Conservation (phyloP, 2,329 filamentous ascomycete genomes). For the Xylariaceae sp. region DNA sequence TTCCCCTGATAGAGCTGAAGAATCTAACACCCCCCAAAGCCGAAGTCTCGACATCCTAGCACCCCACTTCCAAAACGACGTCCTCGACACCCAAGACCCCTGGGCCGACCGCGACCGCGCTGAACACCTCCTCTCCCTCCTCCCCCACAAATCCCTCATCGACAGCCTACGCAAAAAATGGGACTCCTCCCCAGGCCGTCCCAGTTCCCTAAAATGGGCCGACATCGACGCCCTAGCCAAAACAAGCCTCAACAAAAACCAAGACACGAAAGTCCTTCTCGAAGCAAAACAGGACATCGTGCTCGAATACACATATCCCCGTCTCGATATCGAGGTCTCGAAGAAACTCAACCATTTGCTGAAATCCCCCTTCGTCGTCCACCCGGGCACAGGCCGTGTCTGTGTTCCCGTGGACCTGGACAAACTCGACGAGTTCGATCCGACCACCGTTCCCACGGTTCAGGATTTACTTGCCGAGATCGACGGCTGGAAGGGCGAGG, state of each 20-base stretch:
- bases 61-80: constrained; percentile 74
- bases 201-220: constrained; percentile 80
- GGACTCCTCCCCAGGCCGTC: constrained; percentile 73
- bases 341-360: constrained; percentile 98
- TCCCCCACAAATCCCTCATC: constrained; percentile 74
- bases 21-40: constrained; percentile 27
- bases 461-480: constrained; percentile 78
- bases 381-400: constrained; percentile 87
- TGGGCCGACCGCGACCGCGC: constrained; percentile 67
- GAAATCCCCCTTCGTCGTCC: constrained; percentile 93
- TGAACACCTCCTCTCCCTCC: constrained; percentile 72
- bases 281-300: constrained; percentile 95
- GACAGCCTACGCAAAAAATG: constrained; percentile 84
- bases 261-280: constrained; percentile 68
- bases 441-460: constrained; percentile 82
- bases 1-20: not conserved
- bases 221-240: constrained; percentile 87
- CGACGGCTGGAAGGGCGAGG: constrained; percentile 58
- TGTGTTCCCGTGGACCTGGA: constrained; percentile 88
- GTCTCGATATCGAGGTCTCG: constrained; percentile 92
- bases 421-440: constrained; percentile 76
- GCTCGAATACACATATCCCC: constrained; percentile 94
- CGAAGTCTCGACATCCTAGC: constrained; percentile 83
- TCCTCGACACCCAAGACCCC: constrained; percentile 80
- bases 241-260: constrained; percentile 62